Evolutionary conservation across 495 filamentous ascomycete genomes (phyloP).

Genomic region (Chaetomidium leptoderma): DNA sequence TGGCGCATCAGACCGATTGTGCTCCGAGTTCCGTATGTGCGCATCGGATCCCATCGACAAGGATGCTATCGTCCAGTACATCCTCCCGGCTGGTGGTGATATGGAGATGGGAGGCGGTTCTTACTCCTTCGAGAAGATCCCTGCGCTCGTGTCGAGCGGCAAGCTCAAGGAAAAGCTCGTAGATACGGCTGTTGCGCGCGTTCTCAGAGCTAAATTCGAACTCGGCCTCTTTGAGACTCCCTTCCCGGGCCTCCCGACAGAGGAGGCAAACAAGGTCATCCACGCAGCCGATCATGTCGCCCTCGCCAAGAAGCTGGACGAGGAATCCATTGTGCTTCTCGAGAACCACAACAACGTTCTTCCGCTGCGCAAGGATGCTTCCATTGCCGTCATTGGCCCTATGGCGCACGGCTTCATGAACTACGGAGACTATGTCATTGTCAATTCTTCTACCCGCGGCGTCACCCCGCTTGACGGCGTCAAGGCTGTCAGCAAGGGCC

Average conservation of each 20-base stretch:
- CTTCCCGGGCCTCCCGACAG: constrained; percentile 50
- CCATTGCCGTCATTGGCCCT: constrained; percentile 67
- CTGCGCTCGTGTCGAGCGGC: constrained; percentile 55
- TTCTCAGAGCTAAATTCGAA: constrained; percentile 60
- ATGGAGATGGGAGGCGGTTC: constrained; percentile 74
- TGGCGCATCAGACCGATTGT: constrained; percentile 62
- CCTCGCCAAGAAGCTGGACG: constrained; percentile 57
- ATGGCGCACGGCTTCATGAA: constrained; percentile 71
- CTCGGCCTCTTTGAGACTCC: constrained; percentile 66
- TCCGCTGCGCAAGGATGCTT: constrained; percentile 56
- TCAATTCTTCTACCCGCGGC: constrained; percentile 55
- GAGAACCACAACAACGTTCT: constrained; percentile 61
- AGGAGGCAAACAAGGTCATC: constrained; percentile 52
- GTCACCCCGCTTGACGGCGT: constrained; percentile 66
- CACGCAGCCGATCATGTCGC: constrained; percentile 53
- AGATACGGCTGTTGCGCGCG: constrained; percentile 59
- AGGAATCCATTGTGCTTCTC: constrained; percentile 64
- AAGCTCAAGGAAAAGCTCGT: constrained; percentile 53
- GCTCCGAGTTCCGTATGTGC: constrained; percentile 60
- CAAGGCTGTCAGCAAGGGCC: constrained; percentile 51
- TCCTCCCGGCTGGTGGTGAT: constrained; percentile 63
- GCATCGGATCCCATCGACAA: constrained; percentile 54
- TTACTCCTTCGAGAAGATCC: constrained; percentile 63
- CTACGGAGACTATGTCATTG: constrained; percentile 66
- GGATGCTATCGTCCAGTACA: constrained; percentile 46